phyloP scores from a whole-genome alignment of 202 grass and related monocot genomes.

The Panicum hallii region DNA sequence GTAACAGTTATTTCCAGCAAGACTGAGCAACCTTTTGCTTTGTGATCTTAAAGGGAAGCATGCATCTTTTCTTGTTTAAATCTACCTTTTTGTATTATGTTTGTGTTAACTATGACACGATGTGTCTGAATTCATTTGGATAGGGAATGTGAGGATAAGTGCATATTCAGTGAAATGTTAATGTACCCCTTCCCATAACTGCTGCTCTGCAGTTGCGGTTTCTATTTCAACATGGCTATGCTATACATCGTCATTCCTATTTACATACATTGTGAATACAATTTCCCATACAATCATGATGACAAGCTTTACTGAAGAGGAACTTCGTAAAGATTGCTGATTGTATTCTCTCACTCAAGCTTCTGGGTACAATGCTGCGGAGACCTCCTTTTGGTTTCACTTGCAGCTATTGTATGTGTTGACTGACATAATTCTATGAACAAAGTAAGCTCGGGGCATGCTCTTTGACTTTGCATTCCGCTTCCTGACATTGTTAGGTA shows the following conservation, averaged over 20 bases:
- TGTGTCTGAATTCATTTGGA: slow-evolving; percentile 12
- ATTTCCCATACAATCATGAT: slow-evolving; percentile 36
- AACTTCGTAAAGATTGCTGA: slow-evolving; percentile 23
- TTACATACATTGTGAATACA: slow-evolving; percentile 32
- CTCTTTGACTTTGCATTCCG: slow-evolving; percentile 23
- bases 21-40: neutral
- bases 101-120: slow-evolving; percentile 2
- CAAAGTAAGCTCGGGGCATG: slow-evolving; percentile 41
- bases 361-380: slow-evolving; percentile 34
- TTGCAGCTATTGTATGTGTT: slow-evolving; percentile 28
- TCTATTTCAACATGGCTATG: slow-evolving; percentile 21
- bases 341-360: slow-evolving; percentile 31
- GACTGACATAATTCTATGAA: slow-evolving; percentile 44
- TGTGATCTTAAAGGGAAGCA: slow-evolving; percentile 35
- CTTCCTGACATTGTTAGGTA: slow-evolving; percentile 36
- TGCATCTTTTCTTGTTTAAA: neutral
- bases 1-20: slow-evolving; percentile 31
- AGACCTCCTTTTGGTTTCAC: slow-evolving; percentile 39
- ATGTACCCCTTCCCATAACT: neutral
- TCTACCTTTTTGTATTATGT: slow-evolving; percentile 6
- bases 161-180: slow-evolving; percentile 23
- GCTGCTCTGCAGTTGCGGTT: neutral
- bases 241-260: slow-evolving; percentile 22
- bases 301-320: slow-evolving; percentile 27
- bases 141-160: neutral